A percentile compares a stretch with the other conserved stretches of the same genome.
Conservation (phyloP, 352 stramenopile species). For the Phytophthora ohioensis region DNA sequence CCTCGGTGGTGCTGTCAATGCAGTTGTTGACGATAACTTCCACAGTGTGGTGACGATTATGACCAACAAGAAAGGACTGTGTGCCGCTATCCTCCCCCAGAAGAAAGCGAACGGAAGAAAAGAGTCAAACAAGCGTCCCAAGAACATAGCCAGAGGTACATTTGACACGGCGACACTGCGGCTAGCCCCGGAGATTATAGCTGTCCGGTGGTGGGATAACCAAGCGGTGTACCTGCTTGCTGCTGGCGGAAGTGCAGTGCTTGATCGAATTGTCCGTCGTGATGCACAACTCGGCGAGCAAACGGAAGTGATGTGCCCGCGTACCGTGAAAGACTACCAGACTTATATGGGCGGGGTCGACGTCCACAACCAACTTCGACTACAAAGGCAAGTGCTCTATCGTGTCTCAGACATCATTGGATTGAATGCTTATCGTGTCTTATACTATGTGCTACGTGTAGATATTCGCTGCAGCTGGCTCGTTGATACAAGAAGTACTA, state of each 20-base stretch:
- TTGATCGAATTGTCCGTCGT: background rate
- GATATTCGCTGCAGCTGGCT: background rate
- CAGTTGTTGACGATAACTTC: slow-evolving; percentile 12
- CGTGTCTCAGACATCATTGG: background rate
- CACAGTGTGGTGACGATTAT: slow-evolving; percentile 19
- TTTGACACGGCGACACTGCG: background rate
- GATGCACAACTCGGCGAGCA: background rate
- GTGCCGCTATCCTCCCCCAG: background rate
- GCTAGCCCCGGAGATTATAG: background rate
- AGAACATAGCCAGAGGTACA: too few species aligned
- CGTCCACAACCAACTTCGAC: background rate
- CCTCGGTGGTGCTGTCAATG: slow-evolving; percentile 2
- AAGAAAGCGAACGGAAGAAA: background rate
- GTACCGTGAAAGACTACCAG: background rate
- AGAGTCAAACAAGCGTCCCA: too few species aligned
- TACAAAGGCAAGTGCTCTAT: background rate
- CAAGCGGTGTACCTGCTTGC: background rate
- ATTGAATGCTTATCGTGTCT: background rate
- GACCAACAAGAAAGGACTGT: background rate
- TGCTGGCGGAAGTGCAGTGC: background rate
- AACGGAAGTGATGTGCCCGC: background rate
- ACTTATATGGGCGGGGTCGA: background rate
- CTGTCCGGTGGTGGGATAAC: background rate
- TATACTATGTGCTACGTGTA: background rate
- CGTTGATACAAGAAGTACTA: background rate